Base-by-base conservation (phyloP, 192 early-diverging fungal species). In the Gryganskiella cystojenkinii region DNA sequence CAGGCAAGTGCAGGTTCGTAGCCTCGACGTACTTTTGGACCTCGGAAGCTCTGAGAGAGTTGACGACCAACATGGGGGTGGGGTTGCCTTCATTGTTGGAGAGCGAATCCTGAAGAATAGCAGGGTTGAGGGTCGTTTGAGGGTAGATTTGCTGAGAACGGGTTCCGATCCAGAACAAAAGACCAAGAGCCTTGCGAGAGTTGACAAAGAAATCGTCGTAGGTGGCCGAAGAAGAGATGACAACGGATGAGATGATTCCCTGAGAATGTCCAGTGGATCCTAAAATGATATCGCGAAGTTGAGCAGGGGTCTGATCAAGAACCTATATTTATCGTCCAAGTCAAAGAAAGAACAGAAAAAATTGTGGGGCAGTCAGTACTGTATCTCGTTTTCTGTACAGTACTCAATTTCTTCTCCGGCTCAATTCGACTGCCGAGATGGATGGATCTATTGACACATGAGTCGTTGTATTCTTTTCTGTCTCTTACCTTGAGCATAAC, bases 201-300 rank as follows among this genome's bases (percentile, higher is more conserved):
- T 94, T 92, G 46, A 67, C 63, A 47, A 90, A 57, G 78, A 97
- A 95, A 9, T 93, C 92, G 51, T 91, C 87, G 56, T 94, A 91
- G 19, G 94, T 91, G 42, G 88, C 81, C 13, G 95, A 89, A 27
- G 89, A 67, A 0, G 97, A 88, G 65, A 99, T 90, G 46, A 91
- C 94, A 1, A 93, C 87, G 4, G 97, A 95, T 6, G 91, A 87
- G 51, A 93, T 90, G 42, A 97, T 89, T 13, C 97, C 97, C 80
- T 97, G 97, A 56, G 90, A 92, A 80, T 99, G 97, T 44, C 95
- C 97, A 54, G 93, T 92, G 45, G 92, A 87, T 61, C 92, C 91
- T 68, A 78, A 82, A 79, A 92, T 89, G 64, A 83, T 72, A 27
- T 71, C 63, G 15, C 89, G 81, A 56, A 91, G 56, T 58, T 89